phyloP scores from a whole-genome alignment of 2,329 filamentous ascomycete species.

The Alternaria sp. region DNA sequence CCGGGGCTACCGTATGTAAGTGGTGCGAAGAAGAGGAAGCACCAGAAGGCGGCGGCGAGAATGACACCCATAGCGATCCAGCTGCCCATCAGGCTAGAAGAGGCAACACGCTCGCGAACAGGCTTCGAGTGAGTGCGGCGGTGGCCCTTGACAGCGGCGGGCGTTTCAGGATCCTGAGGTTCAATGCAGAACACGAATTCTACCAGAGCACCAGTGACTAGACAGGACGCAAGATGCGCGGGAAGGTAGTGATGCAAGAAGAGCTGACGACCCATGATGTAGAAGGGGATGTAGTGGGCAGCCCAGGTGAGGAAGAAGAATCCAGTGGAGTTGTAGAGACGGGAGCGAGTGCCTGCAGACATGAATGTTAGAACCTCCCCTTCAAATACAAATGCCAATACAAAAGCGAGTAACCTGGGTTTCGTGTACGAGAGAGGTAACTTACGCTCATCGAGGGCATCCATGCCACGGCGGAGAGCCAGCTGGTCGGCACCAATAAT shows the following conservation, averaged over 20 bases:
- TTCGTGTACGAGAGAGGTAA: constrained; percentile 36
- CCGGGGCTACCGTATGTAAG: constrained; percentile 95
- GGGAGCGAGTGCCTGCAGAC: constrained; percentile 77
- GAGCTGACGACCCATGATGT: constrained; percentile 95
- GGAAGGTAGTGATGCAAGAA: constrained; percentile 98
- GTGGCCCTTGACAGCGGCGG: constrained; percentile 39
- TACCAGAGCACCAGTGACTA: constrained; percentile 88
- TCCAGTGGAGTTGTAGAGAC: constrained; percentile 96
- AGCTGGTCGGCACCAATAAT: constrained; percentile 93
- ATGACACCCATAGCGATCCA: constrained; percentile 82
- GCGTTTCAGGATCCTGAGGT: constrained; percentile 60
- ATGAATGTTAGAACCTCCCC: constrained; percentile 18
- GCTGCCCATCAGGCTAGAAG: constrained; percentile 75
- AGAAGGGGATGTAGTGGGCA: constrained; percentile 97
- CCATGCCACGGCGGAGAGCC: constrained; percentile 88
- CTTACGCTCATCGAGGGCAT: constrained; percentile 92
- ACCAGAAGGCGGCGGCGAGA: constrained; percentile 69
- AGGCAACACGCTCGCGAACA: constrained; percentile 80
- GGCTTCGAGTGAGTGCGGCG: constrained; percentile 64
- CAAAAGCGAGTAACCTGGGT: not conserved
- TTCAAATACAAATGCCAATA: constrained; percentile 7
- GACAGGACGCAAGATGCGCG: constrained; percentile 85
- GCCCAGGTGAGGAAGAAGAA: constrained; percentile 99
- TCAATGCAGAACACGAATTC: constrained; percentile 97
- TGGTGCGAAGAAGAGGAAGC: constrained; percentile 93